Conservation (phyloP, 495 filamentous ascomycete genomes). For the Friedmanniomyces simplex region DNA sequence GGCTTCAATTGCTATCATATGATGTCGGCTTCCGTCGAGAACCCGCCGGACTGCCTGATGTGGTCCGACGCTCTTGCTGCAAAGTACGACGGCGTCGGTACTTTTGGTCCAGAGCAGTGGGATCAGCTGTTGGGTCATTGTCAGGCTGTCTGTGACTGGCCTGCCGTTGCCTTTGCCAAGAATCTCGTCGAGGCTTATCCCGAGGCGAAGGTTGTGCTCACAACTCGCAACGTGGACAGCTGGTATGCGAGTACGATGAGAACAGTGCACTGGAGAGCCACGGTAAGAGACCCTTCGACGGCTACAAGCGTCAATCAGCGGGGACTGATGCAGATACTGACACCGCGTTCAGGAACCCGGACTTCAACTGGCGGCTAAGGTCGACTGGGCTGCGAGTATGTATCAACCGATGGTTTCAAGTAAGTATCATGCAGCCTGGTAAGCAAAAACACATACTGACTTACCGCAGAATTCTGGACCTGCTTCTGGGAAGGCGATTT, state of each 20-base stretch:
- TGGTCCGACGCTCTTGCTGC: constrained; percentile 56
- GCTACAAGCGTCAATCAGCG: no score
- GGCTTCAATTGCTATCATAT: constrained; percentile 60
- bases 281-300: no score
- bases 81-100: constrained; percentile 51
- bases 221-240: constrained; percentile 49
- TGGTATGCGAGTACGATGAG: constrained; percentile 42
- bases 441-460: not conserved
- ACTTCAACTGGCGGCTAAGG: constrained; percentile 22
- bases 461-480: constrained; percentile 21
- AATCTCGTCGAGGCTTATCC: constrained; percentile 61
- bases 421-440: not conserved
- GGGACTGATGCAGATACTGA: no score
- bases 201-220: constrained; percentile 58
- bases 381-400: constrained; percentile 27
- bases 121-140: constrained; percentile 57
- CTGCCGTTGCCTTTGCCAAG: constrained; percentile 52
- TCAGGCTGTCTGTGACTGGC: constrained; percentile 58
- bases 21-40: constrained; percentile 53
- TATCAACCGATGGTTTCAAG: constrained; percentile 28
- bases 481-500: constrained; percentile 29
- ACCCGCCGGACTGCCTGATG: constrained; percentile 47
- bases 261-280: constrained; percentile 29
- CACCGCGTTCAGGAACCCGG: no score
- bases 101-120: constrained; percentile 55